Evolutionary conservation across 192 early-diverging fungal species (phyloP), one percentile per base, ranked within the genome.

Genomic region (Coemansia sp.): DNA sequence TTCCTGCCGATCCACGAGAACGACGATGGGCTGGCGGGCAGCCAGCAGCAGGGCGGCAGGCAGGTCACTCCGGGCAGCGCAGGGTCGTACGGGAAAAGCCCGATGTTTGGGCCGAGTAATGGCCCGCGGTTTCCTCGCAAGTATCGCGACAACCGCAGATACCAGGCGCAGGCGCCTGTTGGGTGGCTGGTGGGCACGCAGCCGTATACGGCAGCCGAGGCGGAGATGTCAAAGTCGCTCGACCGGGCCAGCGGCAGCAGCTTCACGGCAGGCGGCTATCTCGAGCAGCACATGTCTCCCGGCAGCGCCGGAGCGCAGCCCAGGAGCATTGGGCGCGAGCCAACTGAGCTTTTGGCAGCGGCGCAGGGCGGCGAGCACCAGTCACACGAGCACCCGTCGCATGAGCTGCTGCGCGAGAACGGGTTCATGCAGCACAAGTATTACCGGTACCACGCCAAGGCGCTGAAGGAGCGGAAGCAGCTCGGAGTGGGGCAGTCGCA

Each of bases 361-460:
- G 14, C n/a, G 8, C 14, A 23, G 1, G 19, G 21, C 25, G 43
- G 50, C 6, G 34, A 8, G 39, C 52, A 39, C 26, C 21, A 27
- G 42, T 23, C 52, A 29, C 83, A 87, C 32, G 86, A 91, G 80
- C 95, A 97, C 68, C 95, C 95, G 2, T 86, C 83, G 40, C 93
- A 95, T 66, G 92, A 93, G 64, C 80, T 97, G 17, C 73, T 97
- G 70, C 89, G 88, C 51, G 95, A 97, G 77, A 92, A 93, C 68
- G 95, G 95, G n/a, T 98, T 95, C 62, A 80, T 95, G 53, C 92
- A 98, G 80, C 90, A 95, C 76, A 95, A 92, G 68, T 98, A 98
- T 72, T 83, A 87, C 65, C 89, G 93, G 70, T 98, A 91, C 78
- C 91, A 90, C 59, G 87, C 85, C 52, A 90, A 92, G 79, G 95